Evolutionary conservation across 2,329 filamentous ascomycete species (phyloP), one percentile per base, ranked within the genome.

Genomic region (Venturia effusa): DNA sequence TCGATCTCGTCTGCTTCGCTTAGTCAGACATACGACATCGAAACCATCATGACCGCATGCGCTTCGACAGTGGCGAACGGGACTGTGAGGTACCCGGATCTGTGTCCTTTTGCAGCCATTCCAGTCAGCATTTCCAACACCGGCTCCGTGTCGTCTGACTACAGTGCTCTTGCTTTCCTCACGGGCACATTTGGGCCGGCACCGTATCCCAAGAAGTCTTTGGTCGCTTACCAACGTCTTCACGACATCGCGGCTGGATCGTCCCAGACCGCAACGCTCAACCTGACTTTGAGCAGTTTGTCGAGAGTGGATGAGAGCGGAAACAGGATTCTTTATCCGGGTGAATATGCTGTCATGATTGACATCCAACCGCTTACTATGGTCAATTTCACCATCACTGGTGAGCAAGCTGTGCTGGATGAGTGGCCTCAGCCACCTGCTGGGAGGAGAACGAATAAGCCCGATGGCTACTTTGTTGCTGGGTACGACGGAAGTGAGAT

Each of bases 251-350:
- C 70, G 4, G 67, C 74, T 0, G 76, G 74, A 0, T 63, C 69
- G 19, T 71, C 70, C 0, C 62, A 61, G 5, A 75, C 69, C 4
- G 75, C 73, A 0, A 67, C 68, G 0, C 68, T 84, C 4, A 70
- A 74, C 6, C 67, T 83, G 32, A 81, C 76, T 2, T 71, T 85
- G 1, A 82, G 79, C 0, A 77, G 74, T 30, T 68, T 85, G 43
- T 78, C 79, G 1, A 73, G 83, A 1, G 77, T 78, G 0, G 80
- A 83, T 64, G 75, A 78, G 48, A 72, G 71, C 2, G 83, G 83
- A 0, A 78, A 81, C 66, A 76, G 74, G 59, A 77, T 83, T 17
- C 68, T 85, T 11, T 84, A 82, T 69, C 82, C 82, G 0, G 83
- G 81, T 0, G 75, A 75, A 22, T 85, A 85, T 67, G 74, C 70